These are phyloP conservation scores for Amauroascus niger DNA, from an alignment of 2,329 filamentous ascomycete genomes.

Conservation along the genomic window DNA sequence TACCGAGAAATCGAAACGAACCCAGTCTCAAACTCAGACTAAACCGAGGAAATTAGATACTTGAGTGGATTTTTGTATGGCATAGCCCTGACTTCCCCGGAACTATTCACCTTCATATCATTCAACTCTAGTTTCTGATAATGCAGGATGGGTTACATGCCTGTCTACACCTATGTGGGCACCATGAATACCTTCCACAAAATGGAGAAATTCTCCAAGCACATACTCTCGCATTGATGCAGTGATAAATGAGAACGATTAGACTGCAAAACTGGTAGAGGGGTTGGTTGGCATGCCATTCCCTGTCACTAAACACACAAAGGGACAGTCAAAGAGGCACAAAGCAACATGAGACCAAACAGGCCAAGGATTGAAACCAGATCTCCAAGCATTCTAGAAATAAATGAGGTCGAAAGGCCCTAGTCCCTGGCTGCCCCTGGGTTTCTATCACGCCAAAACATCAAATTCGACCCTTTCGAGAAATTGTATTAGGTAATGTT, in stretches of 20 bases:
- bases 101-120: neutral
- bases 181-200: neutral
- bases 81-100: neutral
- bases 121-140: neutral
- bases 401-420: neutral
- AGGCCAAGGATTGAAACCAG: neutral
- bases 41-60: neutral
- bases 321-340: neutral
- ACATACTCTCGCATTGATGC: neutral
- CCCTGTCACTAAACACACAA: neutral
- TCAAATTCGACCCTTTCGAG: neutral
- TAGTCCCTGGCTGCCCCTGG: neutral
- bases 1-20: neutral
- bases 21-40: neutral
- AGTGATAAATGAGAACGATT: neutral
- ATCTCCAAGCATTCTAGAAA: conserved; percentile 3
- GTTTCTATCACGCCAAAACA: neutral
- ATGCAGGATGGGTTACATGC: neutral
- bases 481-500: neutral
- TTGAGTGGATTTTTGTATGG: neutral
- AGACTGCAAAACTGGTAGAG: neutral
- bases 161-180: neutral
- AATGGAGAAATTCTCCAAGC: neutral
- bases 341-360: neutral
- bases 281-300: neutral